Evolutionary conservation across 306 rosid genomes (phyloP).

Genomic region (Lupinus albus): DNA sequence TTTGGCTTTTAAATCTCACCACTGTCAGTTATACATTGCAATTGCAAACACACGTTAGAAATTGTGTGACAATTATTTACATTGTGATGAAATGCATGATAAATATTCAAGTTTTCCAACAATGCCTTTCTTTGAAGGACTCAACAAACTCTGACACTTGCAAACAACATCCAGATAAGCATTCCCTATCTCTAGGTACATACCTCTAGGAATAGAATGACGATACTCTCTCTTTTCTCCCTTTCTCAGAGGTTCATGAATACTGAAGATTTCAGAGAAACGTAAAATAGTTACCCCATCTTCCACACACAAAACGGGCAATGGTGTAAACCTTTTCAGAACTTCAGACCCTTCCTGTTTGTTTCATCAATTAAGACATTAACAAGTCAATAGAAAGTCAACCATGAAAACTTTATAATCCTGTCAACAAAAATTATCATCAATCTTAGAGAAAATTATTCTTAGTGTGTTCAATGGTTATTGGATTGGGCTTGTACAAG

Average conservation of each 20-base stretch:
- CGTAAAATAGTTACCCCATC: constrained; percentile 79
- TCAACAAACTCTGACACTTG: constrained; percentile 28
- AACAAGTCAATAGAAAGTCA: constrained; percentile 44
- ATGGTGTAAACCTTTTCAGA: constrained; percentile 57
- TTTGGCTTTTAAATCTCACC: constrained; percentile 29
- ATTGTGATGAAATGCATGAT: neutral
- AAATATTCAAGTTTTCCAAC: constrained; percentile 25
- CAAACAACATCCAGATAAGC: constrained; percentile 31
- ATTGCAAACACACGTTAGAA: constrained; percentile 9
- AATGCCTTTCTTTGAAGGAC: constrained; percentile 14
- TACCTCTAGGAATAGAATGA: constrained; percentile 71
- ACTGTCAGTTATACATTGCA: constrained; percentile 31
- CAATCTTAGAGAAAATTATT: constrained; percentile 19
- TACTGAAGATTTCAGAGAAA: constrained; percentile 92
- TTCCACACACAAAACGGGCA: constrained; percentile 87
- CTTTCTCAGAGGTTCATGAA: constrained; percentile 73
- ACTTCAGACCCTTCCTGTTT: constrained; percentile 61
- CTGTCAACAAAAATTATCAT: constrained; percentile 36
- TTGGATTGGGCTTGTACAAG: constrained; percentile 22
- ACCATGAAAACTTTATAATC: constrained; percentile 35
- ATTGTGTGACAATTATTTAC: neutral
- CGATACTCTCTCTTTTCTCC: constrained; percentile 79
- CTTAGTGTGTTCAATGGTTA: neutral
- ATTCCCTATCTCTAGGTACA: constrained; percentile 26
- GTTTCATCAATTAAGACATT: constrained; percentile 40